These are phyloP conservation scores for Candida tetrigidarum DNA, from an alignment of 1,139 yeast species.

Conservation along the genomic window DNA sequence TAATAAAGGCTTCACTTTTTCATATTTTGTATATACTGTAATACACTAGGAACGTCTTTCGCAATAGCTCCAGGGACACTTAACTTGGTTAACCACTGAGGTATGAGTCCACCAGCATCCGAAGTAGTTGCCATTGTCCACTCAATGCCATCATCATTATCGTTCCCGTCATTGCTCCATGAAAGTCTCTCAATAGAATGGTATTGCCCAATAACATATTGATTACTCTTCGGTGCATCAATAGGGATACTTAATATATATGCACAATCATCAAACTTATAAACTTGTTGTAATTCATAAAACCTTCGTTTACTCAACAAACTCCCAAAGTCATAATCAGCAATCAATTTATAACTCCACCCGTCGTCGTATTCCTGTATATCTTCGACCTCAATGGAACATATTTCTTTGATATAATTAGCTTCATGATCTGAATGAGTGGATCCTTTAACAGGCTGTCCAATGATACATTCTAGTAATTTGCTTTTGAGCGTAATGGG, in stretches of 20 bases:
- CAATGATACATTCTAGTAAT: conserved; percentile 13
- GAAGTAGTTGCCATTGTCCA: conserved; percentile 73
- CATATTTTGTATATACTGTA: conserved; percentile 43
- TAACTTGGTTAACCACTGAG: conserved; percentile 62
- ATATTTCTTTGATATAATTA: conserved; percentile 37
- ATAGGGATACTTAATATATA: conserved; percentile 58
- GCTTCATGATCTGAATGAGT: conserved; percentile 42
- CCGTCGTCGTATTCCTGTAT: conserved; percentile 14
- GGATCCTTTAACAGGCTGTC: conserved; percentile 17
- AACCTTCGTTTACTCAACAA: conserved; percentile 57
- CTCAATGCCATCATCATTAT: conserved; percentile 37
- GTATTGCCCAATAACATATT: conserved; percentile 48
- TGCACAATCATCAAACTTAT: conserved; percentile 33
- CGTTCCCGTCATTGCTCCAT: conserved; percentile 30
- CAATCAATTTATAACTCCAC: conserved; percentile 26
- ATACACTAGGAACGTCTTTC: conserved; percentile 67
- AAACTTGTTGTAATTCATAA: conserved; percentile 58
- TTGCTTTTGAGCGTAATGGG: background rate
- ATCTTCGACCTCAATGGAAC: conserved; percentile 18
- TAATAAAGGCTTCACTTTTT: conserved; percentile 1
- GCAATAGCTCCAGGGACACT: conserved; percentile 62
- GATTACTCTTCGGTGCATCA: conserved; percentile 25
- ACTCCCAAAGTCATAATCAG: conserved; percentile 54
- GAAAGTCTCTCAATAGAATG: conserved; percentile 61
- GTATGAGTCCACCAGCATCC: conserved; percentile 69